Base-by-base conservation (phyloP, 2,329 filamentous ascomycete species). In the Pestalotiopsis fici region DNA sequence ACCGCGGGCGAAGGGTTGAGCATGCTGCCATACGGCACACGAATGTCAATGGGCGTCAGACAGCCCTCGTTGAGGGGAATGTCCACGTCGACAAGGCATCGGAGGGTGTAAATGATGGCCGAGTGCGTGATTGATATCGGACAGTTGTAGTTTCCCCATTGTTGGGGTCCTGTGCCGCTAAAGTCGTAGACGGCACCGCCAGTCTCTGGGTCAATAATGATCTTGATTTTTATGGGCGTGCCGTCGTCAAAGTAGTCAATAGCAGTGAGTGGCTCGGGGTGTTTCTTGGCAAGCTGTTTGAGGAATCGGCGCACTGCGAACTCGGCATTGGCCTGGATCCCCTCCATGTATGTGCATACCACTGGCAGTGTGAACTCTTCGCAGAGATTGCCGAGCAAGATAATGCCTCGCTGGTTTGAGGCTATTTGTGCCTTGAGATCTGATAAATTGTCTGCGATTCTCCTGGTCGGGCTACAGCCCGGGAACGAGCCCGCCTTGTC, bases 61-160 rank as follows among this genome's bases (percentile, higher is more conserved):
- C 91, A 93, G 70, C 91, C 91, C 79, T 93, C 91, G 77, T 93
- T 93, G 3, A 93, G 82, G 0, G 91, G 91, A 18, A 93, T 92
- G 70, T 93, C 91, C 72, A 91, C 86, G 62, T 86, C 88, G 72
- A 93, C 92, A 68, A 93, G 82, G 72, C 88, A 91, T 28, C 91
- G 86, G 28, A 73, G 63, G 27, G 69, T 69, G 66, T 73, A 72
- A 63, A 76, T 75, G 66, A 75, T 73, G 47, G 72, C 74, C 35
- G 73, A 75, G 66, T 73, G 72, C 13, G 73, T 74, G 61, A 75
- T 74, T 21, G 72, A 71, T n/a, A 71, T 68, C 3, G 74, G 74
- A 27, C 72, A 73, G 65, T 75, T 75, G 67, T 72, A 69, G 67
- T 76, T 75, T 65, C 72, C 71, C 55, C 71, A 71, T 25, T 70